A percentile compares a stretch with the other conserved stretches of the same genome.
phyloP scores from a whole-genome alignment of 805 yeast genomes.

The Barnettozyma sp. region DNA sequence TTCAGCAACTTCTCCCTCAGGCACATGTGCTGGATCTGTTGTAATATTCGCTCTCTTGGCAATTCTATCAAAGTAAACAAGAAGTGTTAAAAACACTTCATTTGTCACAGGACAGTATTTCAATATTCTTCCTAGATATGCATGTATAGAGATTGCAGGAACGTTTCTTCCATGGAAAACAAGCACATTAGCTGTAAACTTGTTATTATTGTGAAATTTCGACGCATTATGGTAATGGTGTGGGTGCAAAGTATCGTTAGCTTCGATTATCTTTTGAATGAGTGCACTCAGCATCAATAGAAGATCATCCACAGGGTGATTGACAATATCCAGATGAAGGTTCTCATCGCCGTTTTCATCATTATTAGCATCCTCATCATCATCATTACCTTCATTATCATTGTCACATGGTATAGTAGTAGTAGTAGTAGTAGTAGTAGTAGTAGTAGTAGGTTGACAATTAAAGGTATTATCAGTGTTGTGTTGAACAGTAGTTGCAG shows the following conservation, averaged over 20 bases:
- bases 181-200: slow-evolving; percentile 60
- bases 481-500: too few species aligned
- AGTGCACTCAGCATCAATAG: slow-evolving; percentile 80
- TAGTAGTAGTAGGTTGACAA: background rate
- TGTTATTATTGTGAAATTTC: slow-evolving; percentile 30
- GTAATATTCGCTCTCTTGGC: slow-evolving; percentile 71
- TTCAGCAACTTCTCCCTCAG: slow-evolving; percentile 19
- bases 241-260: slow-evolving; percentile 79
- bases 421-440: slow-evolving; percentile 1
- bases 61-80: slow-evolving; percentile 92
- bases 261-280: slow-evolving; percentile 79
- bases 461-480: background rate
- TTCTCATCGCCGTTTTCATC: too few species aligned
- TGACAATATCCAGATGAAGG: slow-evolving; percentile 50
- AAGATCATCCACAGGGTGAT: slow-evolving; percentile 74
- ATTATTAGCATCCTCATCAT: too few species aligned
- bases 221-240: slow-evolving; percentile 30
- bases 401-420: too few species aligned
- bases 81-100: slow-evolving; percentile 83
- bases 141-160: slow-evolving; percentile 90
- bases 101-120: slow-evolving; percentile 98
- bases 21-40: slow-evolving; percentile 1
- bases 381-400: too few species aligned
- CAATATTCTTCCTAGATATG: slow-evolving; percentile 81
- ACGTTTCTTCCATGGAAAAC: slow-evolving; percentile 95